phyloP scores from a whole-genome alignment of 176 grass and related monocot genomes.

The Bothriochloa decipiens region DNA sequence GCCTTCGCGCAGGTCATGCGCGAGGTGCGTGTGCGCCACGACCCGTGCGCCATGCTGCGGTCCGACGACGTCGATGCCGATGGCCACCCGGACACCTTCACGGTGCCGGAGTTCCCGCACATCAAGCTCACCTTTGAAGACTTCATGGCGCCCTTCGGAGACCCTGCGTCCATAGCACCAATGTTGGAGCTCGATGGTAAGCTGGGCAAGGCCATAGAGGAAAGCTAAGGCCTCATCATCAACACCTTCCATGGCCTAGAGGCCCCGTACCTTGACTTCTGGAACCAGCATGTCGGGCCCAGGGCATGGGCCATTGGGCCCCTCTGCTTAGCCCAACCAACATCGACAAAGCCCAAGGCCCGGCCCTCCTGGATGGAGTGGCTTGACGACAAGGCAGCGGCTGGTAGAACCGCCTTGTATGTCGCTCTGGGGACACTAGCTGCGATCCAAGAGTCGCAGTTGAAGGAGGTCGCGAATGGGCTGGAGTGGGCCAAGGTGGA shows the following conservation, averaged over 20 bases:
- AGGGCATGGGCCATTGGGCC: constrained; percentile 52
- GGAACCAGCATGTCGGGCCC: background rate
- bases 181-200: constrained; percentile 48
- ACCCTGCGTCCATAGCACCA: constrained; percentile 41
- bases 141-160: constrained; percentile 59
- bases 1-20: constrained; percentile 46
- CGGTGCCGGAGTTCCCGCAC: constrained; percentile 59
- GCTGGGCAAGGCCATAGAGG: background rate
- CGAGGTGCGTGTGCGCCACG: constrained; percentile 6
- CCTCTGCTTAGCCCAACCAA: constrained; percentile 42
- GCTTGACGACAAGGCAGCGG: constrained; percentile 43
- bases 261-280: constrained; percentile 47
- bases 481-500: constrained; percentile 46
- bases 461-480: constrained; percentile 48
- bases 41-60: constrained; percentile 41
- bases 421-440: constrained; percentile 57
- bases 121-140: constrained; percentile 54
- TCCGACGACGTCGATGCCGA: constrained; percentile 8
- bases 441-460: constrained; percentile 30
- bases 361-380: constrained; percentile 47
- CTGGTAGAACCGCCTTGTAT: constrained; percentile 51
- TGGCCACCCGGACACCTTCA: constrained; percentile 42
- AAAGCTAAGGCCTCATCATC: constrained; percentile 40
- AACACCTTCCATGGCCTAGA: constrained; percentile 70
- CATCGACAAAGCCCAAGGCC: too few species aligned